These are phyloP conservation scores for Comarum palustre DNA, from an alignment of 306 rosid genomes.

Conservation along the genomic window DNA sequence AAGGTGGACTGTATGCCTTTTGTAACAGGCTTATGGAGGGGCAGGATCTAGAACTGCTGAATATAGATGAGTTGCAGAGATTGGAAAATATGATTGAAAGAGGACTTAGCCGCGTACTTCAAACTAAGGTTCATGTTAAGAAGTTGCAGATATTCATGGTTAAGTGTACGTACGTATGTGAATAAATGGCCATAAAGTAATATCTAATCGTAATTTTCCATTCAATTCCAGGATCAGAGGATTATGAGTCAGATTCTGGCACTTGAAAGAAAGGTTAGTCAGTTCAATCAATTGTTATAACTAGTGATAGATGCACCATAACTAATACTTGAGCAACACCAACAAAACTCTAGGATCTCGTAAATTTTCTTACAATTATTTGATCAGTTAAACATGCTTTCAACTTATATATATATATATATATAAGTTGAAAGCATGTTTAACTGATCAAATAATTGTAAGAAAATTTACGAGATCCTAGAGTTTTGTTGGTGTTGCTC, in stretches of 20 bases:
- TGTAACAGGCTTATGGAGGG: slow-evolving; percentile 37
- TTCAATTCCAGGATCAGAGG: slow-evolving; percentile 28
- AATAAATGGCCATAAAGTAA: not conserved
- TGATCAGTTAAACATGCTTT: not conserved
- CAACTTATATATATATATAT: not conserved
- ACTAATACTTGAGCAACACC: not conserved
- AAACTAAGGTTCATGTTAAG: slow-evolving; percentile 29
- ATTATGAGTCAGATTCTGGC: slow-evolving; percentile 25
- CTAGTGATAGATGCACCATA: not conserved
- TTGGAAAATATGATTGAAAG: slow-evolving; percentile 34
- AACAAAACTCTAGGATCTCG: not conserved
- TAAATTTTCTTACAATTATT: not conserved
- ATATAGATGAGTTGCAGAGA: slow-evolving; percentile 28
- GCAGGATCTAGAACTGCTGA: slow-evolving; percentile 32
- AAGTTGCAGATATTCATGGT: not conserved
- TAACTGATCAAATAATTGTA: not conserved
- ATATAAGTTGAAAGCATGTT: not conserved
- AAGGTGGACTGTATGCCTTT: not conserved
- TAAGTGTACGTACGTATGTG: not conserved
- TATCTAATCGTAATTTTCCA: not conserved
- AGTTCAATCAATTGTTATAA: not conserved
- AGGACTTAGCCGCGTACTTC: slow-evolving; percentile 30
- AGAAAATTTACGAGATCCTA: not conserved
- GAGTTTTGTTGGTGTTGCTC: not conserved
- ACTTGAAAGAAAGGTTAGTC: slow-evolving; percentile 33